These are phyloP conservation scores for Gillenia trifoliata DNA, from an alignment of 306 rosid species.

Conservation along the genomic window DNA sequence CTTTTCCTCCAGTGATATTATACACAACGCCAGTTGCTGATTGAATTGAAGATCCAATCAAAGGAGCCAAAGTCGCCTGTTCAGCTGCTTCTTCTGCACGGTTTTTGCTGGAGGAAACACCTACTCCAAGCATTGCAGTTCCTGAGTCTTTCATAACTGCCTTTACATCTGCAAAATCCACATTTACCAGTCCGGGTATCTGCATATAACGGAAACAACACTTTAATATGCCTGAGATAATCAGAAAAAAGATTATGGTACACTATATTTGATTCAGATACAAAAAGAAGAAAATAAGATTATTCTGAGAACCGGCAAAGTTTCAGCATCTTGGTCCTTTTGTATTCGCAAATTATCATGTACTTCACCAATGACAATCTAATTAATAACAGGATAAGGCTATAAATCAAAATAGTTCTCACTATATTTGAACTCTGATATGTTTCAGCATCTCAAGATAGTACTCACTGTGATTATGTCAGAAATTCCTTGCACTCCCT, in stretches of 20 bases:
- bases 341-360: slow-evolving; percentile 2
- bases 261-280: background rate
- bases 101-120: slow-evolving; percentile 95
- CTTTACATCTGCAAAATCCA: slow-evolving; percentile 98
- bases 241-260: background rate
- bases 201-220: slow-evolving; percentile 30
- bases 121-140: slow-evolving; percentile 99
- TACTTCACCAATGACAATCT: background rate
- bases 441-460: slow-evolving; percentile 6
- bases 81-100: slow-evolving; percentile 99
- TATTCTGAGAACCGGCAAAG: background rate
- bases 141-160: slow-evolving; percentile 99
- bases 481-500: slow-evolving; percentile 98
- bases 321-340: background rate
- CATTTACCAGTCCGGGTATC: slow-evolving; percentile 99
- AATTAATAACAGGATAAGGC: background rate
- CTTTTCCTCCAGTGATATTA: slow-evolving; percentile 96
- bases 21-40: slow-evolving; percentile 98
- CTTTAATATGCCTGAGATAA: slow-evolving; percentile 2
- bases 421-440: background rate
- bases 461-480: slow-evolving; percentile 83
- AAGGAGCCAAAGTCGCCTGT: slow-evolving; percentile 97
- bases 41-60: slow-evolving; percentile 94
- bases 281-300: background rate
- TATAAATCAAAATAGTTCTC: background rate